Percentiles rank a stretch among this genome's conserved stretches.
phyloP scores from a whole-genome alignment of 108 stramenopile species.

The Skeletonema potamos region DNA sequence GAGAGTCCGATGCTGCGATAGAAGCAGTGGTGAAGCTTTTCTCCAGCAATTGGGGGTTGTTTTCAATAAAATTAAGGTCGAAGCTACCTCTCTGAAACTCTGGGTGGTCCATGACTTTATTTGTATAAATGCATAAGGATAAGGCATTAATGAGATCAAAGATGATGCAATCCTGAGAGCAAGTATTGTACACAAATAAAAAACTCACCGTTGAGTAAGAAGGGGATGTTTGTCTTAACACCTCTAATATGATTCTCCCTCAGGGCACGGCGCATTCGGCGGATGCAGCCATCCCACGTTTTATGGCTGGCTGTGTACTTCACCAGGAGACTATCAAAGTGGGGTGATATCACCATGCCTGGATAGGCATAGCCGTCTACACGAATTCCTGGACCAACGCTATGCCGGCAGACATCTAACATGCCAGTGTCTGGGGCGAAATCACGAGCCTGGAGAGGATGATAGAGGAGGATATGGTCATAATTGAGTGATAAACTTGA shows the following conservation, averaged over 20 bases:
- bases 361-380: conserved; percentile 55
- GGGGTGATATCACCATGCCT: conserved; percentile 61
- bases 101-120: conserved; percentile 56
- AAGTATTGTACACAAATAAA: not conserved
- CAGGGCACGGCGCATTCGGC: conserved; percentile 65
- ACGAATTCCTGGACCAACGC: conserved; percentile 72
- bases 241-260: conserved; percentile 70
- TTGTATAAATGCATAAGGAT: conserved; percentile 37
- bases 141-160: not conserved
- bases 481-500: not conserved
- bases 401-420: conserved; percentile 58
- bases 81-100: conserved; percentile 64
- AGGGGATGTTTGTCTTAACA: conserved; percentile 43
- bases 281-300: conserved; percentile 46
- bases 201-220: conserved; percentile 51
- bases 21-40: conserved; percentile 15
- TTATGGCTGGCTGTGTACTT: conserved; percentile 67
- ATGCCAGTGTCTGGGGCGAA: conserved; percentile 68
- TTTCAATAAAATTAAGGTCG: conserved; percentile 63
- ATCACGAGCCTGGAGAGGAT: conserved; percentile 29
- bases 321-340: conserved; percentile 77
- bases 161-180: not conserved
- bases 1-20: conserved; percentile 7
- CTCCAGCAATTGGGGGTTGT: conserved; percentile 45
- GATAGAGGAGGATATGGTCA: not conserved